A percentile compares a stretch with the other conserved stretches of the same genome.
phyloP scores from a whole-genome alignment of 208 protist genomes.

The Trypanosoma lewisi region DNA sequence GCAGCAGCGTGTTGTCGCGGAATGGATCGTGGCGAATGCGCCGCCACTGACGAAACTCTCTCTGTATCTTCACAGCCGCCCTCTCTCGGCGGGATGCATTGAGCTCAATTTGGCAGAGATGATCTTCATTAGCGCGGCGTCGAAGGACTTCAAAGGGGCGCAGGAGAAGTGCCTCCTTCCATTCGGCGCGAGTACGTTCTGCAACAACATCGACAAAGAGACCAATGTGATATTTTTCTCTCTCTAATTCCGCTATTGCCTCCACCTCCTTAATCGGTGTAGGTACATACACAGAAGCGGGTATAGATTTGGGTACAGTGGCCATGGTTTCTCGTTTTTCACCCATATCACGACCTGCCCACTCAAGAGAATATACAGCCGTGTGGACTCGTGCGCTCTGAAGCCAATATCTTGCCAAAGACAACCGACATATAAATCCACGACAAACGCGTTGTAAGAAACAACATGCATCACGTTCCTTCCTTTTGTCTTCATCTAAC shows the following conservation, averaged over 20 bases:
- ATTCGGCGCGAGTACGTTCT: conserved; percentile 41
- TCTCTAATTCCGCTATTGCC: conserved; percentile 30
- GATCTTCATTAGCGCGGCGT: conserved; percentile 42
- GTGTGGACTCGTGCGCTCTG: neutral
- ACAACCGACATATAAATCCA: conserved; percentile 28
- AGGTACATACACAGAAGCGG: conserved; percentile 9
- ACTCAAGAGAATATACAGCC: conserved; percentile 6
- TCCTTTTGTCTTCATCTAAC: conserved; percentile 26
- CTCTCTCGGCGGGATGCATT: conserved; percentile 30
- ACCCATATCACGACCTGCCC: neutral
- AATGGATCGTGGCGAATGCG: conserved; percentile 33
- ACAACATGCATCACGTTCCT: neutral
- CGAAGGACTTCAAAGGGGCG: conserved; percentile 48
- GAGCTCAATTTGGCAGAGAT: conserved; percentile 32
- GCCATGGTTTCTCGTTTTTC: neutral
- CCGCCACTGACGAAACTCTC: conserved; percentile 50
- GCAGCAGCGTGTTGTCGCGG: conserved; percentile 45
- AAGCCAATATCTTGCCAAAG: neutral
- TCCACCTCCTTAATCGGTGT: conserved; percentile 21
- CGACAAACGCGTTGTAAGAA: conserved; percentile 32
- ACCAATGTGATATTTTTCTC: conserved; percentile 58
- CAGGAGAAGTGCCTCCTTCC: conserved; percentile 40
- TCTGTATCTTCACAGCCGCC: conserved; percentile 65
- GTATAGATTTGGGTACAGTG: neutral
- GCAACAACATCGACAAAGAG: conserved; percentile 50